Conservation (phyloP, 2,329 filamentous ascomycete species). For the Sclerotinia trifoliorum region DNA sequence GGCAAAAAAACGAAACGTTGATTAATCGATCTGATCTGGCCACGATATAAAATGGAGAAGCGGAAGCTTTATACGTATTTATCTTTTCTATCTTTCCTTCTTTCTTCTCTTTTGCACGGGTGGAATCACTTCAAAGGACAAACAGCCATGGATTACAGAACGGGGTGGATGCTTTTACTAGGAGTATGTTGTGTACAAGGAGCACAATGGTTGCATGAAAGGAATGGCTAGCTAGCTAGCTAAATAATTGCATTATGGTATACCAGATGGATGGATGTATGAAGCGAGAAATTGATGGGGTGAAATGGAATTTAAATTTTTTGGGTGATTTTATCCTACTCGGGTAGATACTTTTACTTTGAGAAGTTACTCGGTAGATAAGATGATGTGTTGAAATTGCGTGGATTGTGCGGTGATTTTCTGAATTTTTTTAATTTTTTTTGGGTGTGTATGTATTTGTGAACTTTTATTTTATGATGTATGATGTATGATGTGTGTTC, state of each 20-base stretch:
- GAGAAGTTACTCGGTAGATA: too few relatives aligned
- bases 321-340: too few relatives aligned
- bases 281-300: background rate
- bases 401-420: too few relatives aligned
- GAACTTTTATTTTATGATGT: too few relatives aligned
- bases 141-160: background rate
- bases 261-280: background rate
- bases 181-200: background rate
- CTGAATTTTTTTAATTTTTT: too few relatives aligned
- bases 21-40: conserved; percentile 4
- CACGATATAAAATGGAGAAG: background rate
- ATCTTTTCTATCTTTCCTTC: background rate
- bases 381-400: too few relatives aligned
- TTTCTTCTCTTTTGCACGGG: background rate
- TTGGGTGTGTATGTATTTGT: too few relatives aligned
- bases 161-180: background rate
- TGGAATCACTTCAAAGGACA: background rate
- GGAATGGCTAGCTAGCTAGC: background rate
- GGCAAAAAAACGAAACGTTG: conserved; percentile 1
- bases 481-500: too few relatives aligned
- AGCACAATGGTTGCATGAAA: conserved; percentile 6
- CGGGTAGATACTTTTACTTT: too few relatives aligned
- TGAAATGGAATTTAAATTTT: background rate
- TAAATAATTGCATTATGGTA: background rate
- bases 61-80: background rate